Conservation (phyloP, 1,284 basidiomycete species). For the Malassezia sympodialis region DNA sequence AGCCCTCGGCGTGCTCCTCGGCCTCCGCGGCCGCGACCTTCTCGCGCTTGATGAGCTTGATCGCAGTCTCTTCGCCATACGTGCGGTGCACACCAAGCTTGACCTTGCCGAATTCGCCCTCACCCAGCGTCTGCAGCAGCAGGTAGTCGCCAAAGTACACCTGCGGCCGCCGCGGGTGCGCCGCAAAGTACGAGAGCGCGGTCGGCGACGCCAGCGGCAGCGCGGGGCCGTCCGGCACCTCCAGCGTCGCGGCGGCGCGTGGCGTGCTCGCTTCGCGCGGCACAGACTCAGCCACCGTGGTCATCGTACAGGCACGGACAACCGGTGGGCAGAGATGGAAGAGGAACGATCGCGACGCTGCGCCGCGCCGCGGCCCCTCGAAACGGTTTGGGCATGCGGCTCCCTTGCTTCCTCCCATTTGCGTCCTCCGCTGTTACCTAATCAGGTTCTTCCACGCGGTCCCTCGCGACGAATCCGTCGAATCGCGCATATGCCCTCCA, state of each 20-base stretch:
- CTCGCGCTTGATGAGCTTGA: constrained; percentile 89
- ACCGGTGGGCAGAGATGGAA: neutral
- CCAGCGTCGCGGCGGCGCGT: neutral
- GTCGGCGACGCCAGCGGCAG: constrained; percentile 45
- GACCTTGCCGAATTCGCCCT: constrained; percentile 99
- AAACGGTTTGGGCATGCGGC: neutral
- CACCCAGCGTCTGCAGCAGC: constrained; percentile 53
- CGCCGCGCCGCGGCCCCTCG: neutral
- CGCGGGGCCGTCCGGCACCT: neutral
- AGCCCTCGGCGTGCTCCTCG: constrained; percentile 36
- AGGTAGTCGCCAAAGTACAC: constrained; percentile 48
- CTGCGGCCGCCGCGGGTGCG: constrained; percentile 45
- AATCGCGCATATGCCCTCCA: neutral
- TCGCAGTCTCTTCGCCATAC: constrained; percentile 97
- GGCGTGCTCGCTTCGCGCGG: constrained; percentile 2
- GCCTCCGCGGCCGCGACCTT: constrained; percentile 66
- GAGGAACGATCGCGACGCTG: neutral
- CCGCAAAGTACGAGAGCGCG: constrained; percentile 45
- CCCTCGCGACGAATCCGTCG: constrained; percentile 15
- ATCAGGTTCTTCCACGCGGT: constrained; percentile 1
- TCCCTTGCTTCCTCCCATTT: constrained; percentile 12
- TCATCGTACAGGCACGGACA: constrained; percentile 5
- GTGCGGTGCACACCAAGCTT: constrained; percentile 85
- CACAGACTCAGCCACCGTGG: constrained; percentile 8
- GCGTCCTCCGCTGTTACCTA: constrained; percentile 16